Percentiles rank a stretch among this genome's conserved stretches.
Conservation (phyloP, 495 filamentous ascomycete genomes). For the Neurospora sp. region DNA sequence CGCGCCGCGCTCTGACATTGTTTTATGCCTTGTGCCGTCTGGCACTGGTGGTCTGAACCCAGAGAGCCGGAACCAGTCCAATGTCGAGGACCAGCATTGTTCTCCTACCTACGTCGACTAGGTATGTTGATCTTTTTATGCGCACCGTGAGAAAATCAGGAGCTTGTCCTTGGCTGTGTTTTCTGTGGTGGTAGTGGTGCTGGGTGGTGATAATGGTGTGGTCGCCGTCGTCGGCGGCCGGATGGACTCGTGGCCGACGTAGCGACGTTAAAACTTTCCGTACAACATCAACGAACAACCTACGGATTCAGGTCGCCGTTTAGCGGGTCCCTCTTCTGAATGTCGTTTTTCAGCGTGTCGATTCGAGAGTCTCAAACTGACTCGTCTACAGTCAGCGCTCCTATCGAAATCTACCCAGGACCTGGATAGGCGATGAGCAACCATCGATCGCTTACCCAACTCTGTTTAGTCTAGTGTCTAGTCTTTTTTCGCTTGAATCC, state of each 20-base stretch:
- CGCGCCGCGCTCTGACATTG: background rate
- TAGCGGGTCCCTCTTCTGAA: background rate
- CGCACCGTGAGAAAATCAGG: background rate
- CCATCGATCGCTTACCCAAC: background rate
- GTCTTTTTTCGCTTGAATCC: background rate
- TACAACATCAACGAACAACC: background rate
- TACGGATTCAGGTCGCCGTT: background rate
- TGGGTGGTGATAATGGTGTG: background rate
- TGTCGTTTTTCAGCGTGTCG: background rate
- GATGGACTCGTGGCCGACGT: background rate
- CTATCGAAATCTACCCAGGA: background rate
- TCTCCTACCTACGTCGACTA: background rate
- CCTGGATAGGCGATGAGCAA: background rate
- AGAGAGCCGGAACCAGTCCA: background rate
- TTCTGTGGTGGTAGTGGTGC: background rate
- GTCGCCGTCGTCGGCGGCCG: background rate
- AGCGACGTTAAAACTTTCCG: background rate
- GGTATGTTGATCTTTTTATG: background rate
- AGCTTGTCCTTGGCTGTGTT: background rate
- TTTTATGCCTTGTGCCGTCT: background rate
- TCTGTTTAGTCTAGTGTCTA: background rate
- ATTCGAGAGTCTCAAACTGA: background rate
- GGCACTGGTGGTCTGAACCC: background rate
- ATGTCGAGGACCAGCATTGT: background rate
- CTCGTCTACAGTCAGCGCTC: background rate